Evolutionary conservation across 1,139 yeast species (phyloP).

Genomic region (Yamadazyma kanchanaburiensis): DNA sequence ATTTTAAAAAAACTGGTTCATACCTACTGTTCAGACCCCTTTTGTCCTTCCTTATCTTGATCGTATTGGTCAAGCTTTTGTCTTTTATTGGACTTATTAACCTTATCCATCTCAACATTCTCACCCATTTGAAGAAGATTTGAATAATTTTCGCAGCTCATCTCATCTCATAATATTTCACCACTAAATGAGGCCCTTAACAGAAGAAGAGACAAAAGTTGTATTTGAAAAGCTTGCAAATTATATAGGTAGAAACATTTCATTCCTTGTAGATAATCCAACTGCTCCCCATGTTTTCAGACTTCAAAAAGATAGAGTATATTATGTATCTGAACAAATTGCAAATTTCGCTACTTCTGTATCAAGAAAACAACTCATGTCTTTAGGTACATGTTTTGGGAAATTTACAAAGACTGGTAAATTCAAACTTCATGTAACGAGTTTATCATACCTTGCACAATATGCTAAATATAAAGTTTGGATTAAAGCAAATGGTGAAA

Average conservation of each 20-base stretch:
- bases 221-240: slow-evolving; percentile 95
- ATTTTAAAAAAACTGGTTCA: not conserved
- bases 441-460: slow-evolving; percentile 76
- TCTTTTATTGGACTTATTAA: slow-evolving; percentile 37
- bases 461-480: slow-evolving; percentile 92
- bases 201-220: slow-evolving; percentile 95
- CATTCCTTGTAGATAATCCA: slow-evolving; percentile 80
- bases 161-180: slow-evolving; percentile 7
- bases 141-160: slow-evolving; percentile 9
- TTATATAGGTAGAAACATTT: slow-evolving; percentile 92
- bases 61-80: slow-evolving; percentile 27
- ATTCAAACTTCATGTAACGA: slow-evolving; percentile 91
- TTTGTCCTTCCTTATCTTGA: slow-evolving; percentile 9
- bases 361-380: slow-evolving; percentile 85
- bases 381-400: slow-evolving; percentile 90
- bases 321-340: slow-evolving; percentile 80
- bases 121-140: slow-evolving; percentile 14
- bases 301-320: slow-evolving; percentile 92
- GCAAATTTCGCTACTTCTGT: slow-evolving; percentile 89
- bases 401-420: slow-evolving; percentile 97
- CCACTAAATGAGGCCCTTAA: slow-evolving; percentile 79
- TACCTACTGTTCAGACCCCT: slow-evolving; percentile 10
- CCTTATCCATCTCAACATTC: slow-evolving; percentile 37
- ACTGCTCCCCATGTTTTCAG: slow-evolving; percentile 94
- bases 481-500: slow-evolving; percentile 97